Evolutionary conservation across 768 basidiomycete genomes (phyloP), one percentile per base, ranked within the genome.

Genomic region (Leccinum pellstonianum): DNA sequence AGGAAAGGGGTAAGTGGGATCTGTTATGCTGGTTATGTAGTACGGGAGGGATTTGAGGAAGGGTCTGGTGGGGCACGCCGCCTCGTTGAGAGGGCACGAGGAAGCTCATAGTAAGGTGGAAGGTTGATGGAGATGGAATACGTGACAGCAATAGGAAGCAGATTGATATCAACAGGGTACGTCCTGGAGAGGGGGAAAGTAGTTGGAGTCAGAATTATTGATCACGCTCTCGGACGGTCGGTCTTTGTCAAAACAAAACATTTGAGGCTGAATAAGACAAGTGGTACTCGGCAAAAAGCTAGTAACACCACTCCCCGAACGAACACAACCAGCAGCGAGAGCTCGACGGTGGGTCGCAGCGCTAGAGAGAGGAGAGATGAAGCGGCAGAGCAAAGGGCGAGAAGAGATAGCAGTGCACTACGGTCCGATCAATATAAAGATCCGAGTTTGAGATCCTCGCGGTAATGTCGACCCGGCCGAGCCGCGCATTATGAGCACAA

Each of bases 1-100:
- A 70, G 52, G 74, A 73, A 75, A 73, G 72, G 72, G 72, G 72
- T 63, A 75, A 68, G 63, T 75, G 72, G 54, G 73, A 75, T 73
- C 72, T 73, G 61, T 49, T 5, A 12, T 63, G 54, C 19, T 73
- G 70, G 72, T 73, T 73, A 75, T 66, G 68, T 76, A 67, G 68
- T 76, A 67, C 62, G 69, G 66, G 50, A 43, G 66, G 57, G 55
- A 67, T 21, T 66, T 69, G 63, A 66, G 69, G 58, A 49, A 63
- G 60, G 35, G 68, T 48, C 46, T 73, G 70, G 17, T 73, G 68
- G 46, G 65, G 23, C 52, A 66, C 35, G 70, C 72, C 35, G 70
- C 72, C 73, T 70, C 70, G 72, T 73, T 75, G 74, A 50, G 69
- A 62, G 15, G 72, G 70, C 70, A 70, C 59, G 75, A 69, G 66